Evolutionary conservation across 176 grass and related monocot genomes (phyloP).

Genomic region (Zea luxurians): DNA sequence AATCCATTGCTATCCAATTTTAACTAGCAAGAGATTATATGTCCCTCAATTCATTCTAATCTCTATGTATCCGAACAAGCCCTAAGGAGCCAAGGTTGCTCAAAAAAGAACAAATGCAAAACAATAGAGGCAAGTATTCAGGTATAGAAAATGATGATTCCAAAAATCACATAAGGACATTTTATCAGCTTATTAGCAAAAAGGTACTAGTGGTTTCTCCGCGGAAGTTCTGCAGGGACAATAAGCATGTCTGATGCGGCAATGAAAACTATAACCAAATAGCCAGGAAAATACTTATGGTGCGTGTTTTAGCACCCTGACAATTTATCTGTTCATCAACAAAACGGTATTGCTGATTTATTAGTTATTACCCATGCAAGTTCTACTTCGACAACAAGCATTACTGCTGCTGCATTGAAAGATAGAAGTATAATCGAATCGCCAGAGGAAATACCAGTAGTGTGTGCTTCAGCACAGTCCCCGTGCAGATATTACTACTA

Average conservation of each 20-base stretch:
- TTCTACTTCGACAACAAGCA: conserved; percentile 23
- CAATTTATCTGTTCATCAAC: neutral
- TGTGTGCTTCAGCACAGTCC: conserved; percentile 65
- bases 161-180: neutral
- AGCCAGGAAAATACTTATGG: conserved; percentile 38
- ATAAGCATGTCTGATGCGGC: neutral
- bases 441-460: conserved; percentile 44
- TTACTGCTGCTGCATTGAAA: neutral
- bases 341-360: neutral
- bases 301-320: conserved; percentile 55
- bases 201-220: neutral
- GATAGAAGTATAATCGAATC: conserved; percentile 14
- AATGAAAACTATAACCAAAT: conserved; percentile 14
- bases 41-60: too few species aligned
- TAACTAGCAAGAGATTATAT: too few species aligned
- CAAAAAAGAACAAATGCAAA: neutral
- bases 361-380: neutral
- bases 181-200: conserved; percentile 13
- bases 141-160: conserved; percentile 5
- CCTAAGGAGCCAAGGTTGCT: neutral
- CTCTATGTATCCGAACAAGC: too few species aligned
- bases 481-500: conserved; percentile 44
- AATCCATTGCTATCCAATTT: too few species aligned
- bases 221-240: neutral
- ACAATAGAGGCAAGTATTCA: neutral